Base-by-base conservation (phyloP, 2,329 filamentous ascomycete species). In the Talaromyces sp. region DNA sequence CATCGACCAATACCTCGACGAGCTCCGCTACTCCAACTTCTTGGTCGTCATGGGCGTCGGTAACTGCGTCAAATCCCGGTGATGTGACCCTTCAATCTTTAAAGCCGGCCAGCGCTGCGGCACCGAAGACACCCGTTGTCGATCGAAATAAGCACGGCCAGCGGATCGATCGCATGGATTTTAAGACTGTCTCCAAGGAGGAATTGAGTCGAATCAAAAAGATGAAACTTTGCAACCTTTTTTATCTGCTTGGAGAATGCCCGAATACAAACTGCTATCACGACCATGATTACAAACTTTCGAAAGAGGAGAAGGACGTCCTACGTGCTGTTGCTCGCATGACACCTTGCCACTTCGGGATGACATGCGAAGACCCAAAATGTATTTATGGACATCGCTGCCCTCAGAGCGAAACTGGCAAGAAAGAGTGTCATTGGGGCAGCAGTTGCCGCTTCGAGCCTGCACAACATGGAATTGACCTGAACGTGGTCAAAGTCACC, bases 331-430 rank as follows among this genome's bases (percentile, higher is more conserved):
- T 89, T 22, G 86, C 86, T 57, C 83, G 87, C 60, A 87, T 88
- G 85, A 86, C 85, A 3, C 85, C 86, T 27, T 89, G 87, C 71
- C 81, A 81, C 64, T 84, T 85, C 70, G 85, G 85, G 11, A 79
- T 82, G 59, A 80, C 80, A 15, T 89, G 87, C 70, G 79, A 85
- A 60, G 86, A 89, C 66, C 73, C 81, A 1, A 83, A 84, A 66
- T 89, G 87, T 75, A 88, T 88, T 61, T 88, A 88, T 70, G 87
- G 87, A 25, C 87, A 89, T 73, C 82, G 84, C 41, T 89, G 86
- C 70, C 85, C 85, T 19, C 84, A 85, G 67, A 80, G 79, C 39
- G 77, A 81, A 65, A 79, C 81, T 33, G 83, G 84, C 43, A 80
- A 77, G 59, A 83, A 83, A 71, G 81, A 79, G 19, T 89, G 87